Evolutionary conservation across 2,329 filamentous ascomycete genomes (phyloP).

Genomic region (Ophiostoma novo-ulmi): DNA sequence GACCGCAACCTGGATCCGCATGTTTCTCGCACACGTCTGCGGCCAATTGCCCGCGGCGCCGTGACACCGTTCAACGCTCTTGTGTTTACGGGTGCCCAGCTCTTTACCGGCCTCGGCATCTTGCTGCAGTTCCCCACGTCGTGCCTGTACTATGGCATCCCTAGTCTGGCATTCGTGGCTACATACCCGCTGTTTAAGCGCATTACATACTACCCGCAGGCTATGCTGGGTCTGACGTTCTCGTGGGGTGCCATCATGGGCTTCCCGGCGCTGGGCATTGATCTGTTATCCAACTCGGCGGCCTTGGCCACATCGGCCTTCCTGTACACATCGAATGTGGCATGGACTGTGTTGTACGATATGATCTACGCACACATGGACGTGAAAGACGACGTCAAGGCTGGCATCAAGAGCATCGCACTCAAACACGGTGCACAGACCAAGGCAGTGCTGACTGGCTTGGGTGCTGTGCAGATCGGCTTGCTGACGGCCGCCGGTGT

Average conservation of each 20-base stretch:
- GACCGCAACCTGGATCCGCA: conserved; percentile 81
- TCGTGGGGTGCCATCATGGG: conserved; percentile 88
- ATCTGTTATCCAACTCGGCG: conserved; percentile 59
- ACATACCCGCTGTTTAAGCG: conserved; percentile 79
- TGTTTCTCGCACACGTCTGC: conserved; percentile 67
- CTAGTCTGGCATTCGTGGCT: conserved; percentile 67
- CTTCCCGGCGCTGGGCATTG: conserved; percentile 75
- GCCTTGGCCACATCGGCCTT: conserved; percentile 62
- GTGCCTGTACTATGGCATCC: conserved; percentile 73
- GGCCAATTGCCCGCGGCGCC: conserved; percentile 75
- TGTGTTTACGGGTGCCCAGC: conserved; percentile 67
- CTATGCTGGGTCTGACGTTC: conserved; percentile 77
- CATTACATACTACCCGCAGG: conserved; percentile 81
- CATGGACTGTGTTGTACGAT: conserved; percentile 85
- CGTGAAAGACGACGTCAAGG: conserved; percentile 77
- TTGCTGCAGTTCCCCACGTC: conserved; percentile 68
- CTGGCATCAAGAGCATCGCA: conserved; percentile 83
- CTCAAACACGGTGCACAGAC: conserved; percentile 72
- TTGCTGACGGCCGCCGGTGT: conserved; percentile 65
- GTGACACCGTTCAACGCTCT: conserved; percentile 67
- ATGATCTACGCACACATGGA: conserved; percentile 95
- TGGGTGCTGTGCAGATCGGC: conserved; percentile 64
- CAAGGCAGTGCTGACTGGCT: conserved; percentile 66
- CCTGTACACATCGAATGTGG: conserved; percentile 71
- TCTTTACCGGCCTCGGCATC: conserved; percentile 66